Conservation (phyloP, 2,329 filamentous ascomycete species). For the Clathrospora elynae region DNA sequence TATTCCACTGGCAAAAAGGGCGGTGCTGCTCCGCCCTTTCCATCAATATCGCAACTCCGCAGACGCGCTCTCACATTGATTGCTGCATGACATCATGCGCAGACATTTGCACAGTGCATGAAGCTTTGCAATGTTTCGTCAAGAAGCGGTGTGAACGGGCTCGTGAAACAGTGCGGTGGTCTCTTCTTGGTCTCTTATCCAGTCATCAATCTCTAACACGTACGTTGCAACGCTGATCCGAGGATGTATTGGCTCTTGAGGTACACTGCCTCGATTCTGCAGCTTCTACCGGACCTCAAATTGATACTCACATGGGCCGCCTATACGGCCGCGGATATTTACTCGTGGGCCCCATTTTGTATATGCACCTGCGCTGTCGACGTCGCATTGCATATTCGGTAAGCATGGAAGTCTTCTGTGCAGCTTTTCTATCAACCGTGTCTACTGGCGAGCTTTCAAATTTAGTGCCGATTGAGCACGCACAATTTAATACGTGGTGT, state of each 20-base stretch:
- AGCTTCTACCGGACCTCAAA: too few relatives aligned
- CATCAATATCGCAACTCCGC: constrained; percentile 14
- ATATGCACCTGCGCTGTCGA: neutral
- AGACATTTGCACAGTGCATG: neutral
- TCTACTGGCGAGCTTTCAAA: too few relatives aligned
- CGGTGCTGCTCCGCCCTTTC: constrained; percentile 37
- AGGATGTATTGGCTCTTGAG: too few relatives aligned
- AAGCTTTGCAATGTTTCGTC: neutral
- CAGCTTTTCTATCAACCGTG: neutral
- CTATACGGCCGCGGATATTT: constrained; percentile 12
- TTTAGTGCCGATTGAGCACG: too few relatives aligned
- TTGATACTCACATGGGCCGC: neutral
- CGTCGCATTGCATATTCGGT: constrained; percentile 1
- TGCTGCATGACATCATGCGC: neutral
- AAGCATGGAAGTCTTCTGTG: too few relatives aligned
- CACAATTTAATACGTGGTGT: too few relatives aligned
- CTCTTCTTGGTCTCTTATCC: too few relatives aligned
- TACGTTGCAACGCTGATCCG: neutral
- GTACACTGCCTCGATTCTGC: too few relatives aligned
- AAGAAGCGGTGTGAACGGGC: constrained; percentile 9
- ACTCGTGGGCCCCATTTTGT: neutral
- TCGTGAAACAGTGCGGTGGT: constrained; percentile 5
- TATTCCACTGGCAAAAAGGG: constrained; percentile 33
- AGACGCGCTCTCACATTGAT: constrained; percentile 7
- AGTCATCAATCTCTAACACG: too few relatives aligned